Conservation (phyloP, 306 rosid genomes). For the Herpetospermum pedunculosum region DNA sequence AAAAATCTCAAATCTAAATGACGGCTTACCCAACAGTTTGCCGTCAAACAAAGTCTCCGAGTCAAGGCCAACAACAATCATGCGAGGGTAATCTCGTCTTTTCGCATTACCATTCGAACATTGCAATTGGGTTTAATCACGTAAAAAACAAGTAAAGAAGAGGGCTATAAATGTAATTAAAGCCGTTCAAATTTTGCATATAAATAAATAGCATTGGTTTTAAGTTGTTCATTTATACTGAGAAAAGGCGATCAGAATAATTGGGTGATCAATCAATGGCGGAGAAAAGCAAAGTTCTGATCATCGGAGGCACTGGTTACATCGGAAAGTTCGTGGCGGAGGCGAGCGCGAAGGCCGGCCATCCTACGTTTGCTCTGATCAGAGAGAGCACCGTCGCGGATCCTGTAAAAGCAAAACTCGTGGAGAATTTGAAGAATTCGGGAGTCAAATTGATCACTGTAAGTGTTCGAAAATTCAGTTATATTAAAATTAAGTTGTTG, state of each 20-base stretch:
- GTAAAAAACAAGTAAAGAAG: too few species aligned
- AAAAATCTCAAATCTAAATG: background rate
- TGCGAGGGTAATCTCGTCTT: background rate
- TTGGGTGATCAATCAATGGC: too few species aligned
- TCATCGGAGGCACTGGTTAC: constrained; percentile 92
- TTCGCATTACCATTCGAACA: background rate
- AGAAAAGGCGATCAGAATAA: too few species aligned
- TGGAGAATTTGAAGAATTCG: constrained; percentile 33
- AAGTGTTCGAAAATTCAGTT: too few species aligned
- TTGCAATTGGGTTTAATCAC: too few species aligned
- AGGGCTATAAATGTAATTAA: background rate
- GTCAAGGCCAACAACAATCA: background rate
- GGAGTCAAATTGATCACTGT: constrained; percentile 58
- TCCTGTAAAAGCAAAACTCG: constrained; percentile 42
- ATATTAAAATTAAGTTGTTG: too few species aligned
- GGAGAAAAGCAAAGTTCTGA: constrained; percentile 66
- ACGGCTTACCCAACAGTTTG: background rate
- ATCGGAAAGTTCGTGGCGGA: constrained; percentile 64
- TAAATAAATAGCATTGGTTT: background rate
- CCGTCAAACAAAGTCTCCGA: background rate
- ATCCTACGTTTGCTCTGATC: constrained; percentile 68
- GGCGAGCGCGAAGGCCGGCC: constrained; percentile 66
- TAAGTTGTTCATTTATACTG: too few species aligned
- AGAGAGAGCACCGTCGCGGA: constrained; percentile 55
- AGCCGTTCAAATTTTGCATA: background rate